These are phyloP conservation scores for Marasmius tenuissimus DNA, from an alignment of 1,284 basidiomycete genomes.

Conservation along the genomic window DNA sequence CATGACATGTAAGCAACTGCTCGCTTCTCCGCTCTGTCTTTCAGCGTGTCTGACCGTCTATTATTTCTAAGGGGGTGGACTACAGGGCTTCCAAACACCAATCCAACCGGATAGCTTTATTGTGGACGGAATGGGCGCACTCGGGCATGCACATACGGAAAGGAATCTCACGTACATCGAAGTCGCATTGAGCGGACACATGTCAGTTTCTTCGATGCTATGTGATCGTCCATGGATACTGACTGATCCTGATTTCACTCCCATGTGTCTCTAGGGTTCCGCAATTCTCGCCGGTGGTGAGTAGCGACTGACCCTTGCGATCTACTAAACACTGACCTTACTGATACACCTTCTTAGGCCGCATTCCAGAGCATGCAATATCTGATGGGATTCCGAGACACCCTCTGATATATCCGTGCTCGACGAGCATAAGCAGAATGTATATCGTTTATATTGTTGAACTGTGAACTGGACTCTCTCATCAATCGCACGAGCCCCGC, in stretches of 20 bases:
- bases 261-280: conserved; percentile 47
- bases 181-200: conserved; percentile 67
- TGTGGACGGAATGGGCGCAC: conserved; percentile 65
- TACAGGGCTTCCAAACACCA: conserved; percentile 72
- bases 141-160: conserved; percentile 64
- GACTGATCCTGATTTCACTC: neutral
- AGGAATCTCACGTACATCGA: conserved; percentile 68
- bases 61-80: conserved; percentile 49
- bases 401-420: conserved; percentile 22
- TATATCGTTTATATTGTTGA: neutral
- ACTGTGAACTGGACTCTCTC: too few species aligned
- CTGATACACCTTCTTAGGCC: conserved; percentile 37
- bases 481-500: too few species aligned
- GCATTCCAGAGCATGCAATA: conserved; percentile 71
- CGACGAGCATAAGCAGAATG: neutral
- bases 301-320: conserved; percentile 19
- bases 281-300: conserved; percentile 62
- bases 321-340: neutral
- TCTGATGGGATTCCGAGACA: conserved; percentile 62
- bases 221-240: neutral
- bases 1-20: conserved; percentile 60
- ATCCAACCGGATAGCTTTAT: conserved; percentile 66
- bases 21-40: neutral
- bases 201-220: conserved; percentile 40
- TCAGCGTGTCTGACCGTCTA: neutral